phyloP scores from a whole-genome alignment of 371 early-diverging fungal genomes.

The Aphelidium insulamus region DNA sequence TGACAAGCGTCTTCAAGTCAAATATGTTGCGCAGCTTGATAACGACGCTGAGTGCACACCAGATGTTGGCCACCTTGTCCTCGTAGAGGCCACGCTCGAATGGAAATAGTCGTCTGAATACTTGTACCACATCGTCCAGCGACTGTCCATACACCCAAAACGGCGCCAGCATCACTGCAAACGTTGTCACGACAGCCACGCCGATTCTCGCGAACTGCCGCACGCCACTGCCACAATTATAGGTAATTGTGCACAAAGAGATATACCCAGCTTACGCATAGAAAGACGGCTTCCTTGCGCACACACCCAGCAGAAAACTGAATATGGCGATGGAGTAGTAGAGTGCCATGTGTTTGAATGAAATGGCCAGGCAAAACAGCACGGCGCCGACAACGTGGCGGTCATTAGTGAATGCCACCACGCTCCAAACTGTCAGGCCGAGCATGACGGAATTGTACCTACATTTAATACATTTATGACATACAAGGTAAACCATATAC shows the following conservation, averaged over 20 bases:
- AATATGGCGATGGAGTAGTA: constrained; percentile 81
- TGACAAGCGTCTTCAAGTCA: constrained; percentile 28
- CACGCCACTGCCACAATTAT: no score
- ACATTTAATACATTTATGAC: neutral
- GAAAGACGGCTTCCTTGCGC: constrained; percentile 13
- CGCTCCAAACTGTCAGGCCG: constrained; percentile 50
- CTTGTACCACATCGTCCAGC: constrained; percentile 40
- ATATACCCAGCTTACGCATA: constrained; percentile 3
- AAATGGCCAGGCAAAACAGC: constrained; percentile 50
- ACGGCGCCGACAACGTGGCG: constrained; percentile 43
- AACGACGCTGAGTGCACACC: constrained; percentile 74
- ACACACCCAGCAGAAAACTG: constrained; percentile 54
- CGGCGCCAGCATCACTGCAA: constrained; percentile 36
- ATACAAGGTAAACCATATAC: neutral
- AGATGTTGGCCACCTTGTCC: constrained; percentile 90
- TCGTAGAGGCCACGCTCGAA: constrained; percentile 83
- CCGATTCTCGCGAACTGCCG: constrained; percentile 42
- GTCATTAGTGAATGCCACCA: constrained; percentile 33
- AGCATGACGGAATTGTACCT: constrained; percentile 87
- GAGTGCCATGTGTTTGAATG: constrained; percentile 90
- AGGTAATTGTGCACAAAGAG: neutral
- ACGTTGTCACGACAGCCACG: constrained; percentile 38
- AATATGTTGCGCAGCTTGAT: constrained; percentile 53
- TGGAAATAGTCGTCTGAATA: constrained; percentile 66
- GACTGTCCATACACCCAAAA: constrained; percentile 44